Conservation (phyloP, 148 eudicot genomes). For the Polygonum aviculare region DNA sequence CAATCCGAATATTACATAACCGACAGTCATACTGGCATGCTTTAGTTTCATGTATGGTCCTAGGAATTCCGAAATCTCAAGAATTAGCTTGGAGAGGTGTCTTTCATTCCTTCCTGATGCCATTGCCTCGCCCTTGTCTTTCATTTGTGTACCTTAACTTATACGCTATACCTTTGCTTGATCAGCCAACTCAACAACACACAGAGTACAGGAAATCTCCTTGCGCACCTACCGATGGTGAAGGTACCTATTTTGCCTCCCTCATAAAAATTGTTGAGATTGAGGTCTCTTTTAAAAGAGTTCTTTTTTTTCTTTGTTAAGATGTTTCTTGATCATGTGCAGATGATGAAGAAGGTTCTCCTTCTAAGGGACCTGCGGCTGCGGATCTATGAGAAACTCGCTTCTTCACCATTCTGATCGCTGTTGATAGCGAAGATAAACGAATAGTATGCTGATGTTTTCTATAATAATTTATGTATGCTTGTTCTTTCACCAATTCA, state of each 20-base stretch:
- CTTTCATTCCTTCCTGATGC: neutral
- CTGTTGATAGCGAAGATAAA: neutral
- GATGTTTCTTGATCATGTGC: neutral
- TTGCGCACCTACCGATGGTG: slow-evolving; percentile 4
- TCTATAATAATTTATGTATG: neutral
- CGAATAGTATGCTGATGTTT: neutral
- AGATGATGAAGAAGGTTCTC: neutral
- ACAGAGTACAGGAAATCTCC: slow-evolving; percentile 8
- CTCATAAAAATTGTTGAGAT: neutral
- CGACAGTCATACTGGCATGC: neutral
- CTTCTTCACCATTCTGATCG: neutral
- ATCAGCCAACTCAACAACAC: slow-evolving; percentile 45
- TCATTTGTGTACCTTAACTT: neutral
- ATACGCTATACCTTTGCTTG: neutral
- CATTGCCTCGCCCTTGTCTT: neutral
- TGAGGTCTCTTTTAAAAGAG: neutral
- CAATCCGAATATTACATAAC: neutral
- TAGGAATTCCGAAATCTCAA: neutral
- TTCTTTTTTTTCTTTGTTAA: neutral
- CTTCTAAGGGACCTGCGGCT: neutral
- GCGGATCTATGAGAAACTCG: neutral
- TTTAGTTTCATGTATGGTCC: neutral
- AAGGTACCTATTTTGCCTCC: slow-evolving; percentile 2
- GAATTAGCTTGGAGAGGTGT: neutral
- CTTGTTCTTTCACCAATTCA: neutral